A percentile compares a stretch with the other conserved stretches of the same genome.
These are phyloP conservation scores for Aspergillus flavus DNA, from an alignment of 2,329 filamentous ascomycete genomes.

Conservation along the genomic window DNA sequence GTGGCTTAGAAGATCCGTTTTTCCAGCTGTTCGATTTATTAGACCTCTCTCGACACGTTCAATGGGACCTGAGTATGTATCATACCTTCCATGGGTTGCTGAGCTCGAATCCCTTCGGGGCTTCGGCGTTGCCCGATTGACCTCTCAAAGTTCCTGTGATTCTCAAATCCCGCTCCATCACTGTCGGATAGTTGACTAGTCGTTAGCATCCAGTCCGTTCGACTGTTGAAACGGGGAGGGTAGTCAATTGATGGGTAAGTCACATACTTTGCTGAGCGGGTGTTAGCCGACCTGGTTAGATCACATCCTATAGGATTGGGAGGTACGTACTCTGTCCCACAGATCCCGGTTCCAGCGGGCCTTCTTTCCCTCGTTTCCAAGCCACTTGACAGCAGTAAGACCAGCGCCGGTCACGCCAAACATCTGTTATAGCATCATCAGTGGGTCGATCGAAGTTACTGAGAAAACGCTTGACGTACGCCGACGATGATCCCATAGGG, in stretches of 20 bases:
- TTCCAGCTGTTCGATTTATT: slow-evolving; percentile 37
- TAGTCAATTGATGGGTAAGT: slow-evolving; percentile 9
- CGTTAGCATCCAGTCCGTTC: slow-evolving; percentile 19
- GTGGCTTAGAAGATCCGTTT: slow-evolving; percentile 41
- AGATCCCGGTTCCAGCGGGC: slow-evolving; percentile 61
- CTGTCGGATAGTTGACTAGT: slow-evolving; percentile 42
- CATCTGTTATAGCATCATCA: slow-evolving; percentile 50
- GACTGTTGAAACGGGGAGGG: background rate
- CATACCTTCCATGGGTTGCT: slow-evolving; percentile 69
- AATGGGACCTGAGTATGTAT: background rate
- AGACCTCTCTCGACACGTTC: slow-evolving; percentile 15
- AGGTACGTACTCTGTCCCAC: slow-evolving; percentile 63
- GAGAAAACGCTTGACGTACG: slow-evolving; percentile 47
- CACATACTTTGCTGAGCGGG: slow-evolving; percentile 56
- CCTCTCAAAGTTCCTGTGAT: slow-evolving; percentile 64
- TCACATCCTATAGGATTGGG: slow-evolving; percentile 14
- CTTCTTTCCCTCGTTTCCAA: slow-evolving; percentile 66
- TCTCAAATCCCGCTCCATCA: slow-evolving; percentile 68
- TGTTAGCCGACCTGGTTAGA: slow-evolving; percentile 43
- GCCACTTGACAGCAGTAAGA: slow-evolving; percentile 59
- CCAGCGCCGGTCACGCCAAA: slow-evolving; percentile 63
- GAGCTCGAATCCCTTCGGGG: slow-evolving; percentile 65
- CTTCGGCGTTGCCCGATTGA: slow-evolving; percentile 61
- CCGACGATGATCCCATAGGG: slow-evolving; percentile 66
- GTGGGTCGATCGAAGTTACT: background rate